Percentiles rank a stretch among this genome's conserved stretches.
Evolutionary conservation across 2,329 filamentous ascomycete genomes (phyloP).

Genomic region (Anthostomella pinea): DNA sequence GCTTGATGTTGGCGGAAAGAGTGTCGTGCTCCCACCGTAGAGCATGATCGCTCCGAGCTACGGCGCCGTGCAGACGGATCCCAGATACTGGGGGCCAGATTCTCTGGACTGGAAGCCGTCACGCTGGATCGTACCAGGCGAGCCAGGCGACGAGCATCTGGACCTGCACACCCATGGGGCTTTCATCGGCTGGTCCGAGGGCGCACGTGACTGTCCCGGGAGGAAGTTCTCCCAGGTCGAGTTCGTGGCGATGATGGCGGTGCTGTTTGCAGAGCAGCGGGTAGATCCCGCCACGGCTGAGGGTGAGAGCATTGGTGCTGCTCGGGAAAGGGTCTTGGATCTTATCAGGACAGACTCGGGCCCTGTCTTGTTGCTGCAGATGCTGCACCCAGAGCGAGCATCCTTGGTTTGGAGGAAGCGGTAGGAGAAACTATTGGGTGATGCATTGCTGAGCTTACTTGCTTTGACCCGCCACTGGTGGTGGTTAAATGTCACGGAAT

Average conservation of each 20-base stretch:
- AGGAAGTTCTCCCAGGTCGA: conserved; percentile 35
- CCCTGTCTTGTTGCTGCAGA: conserved; percentile 17
- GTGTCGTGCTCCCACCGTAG: conserved; percentile 11
- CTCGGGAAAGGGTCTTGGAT: conserved; percentile 9
- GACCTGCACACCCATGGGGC: conserved; percentile 15
- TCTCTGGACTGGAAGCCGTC: conserved; percentile 20
- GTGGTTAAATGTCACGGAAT: too few species aligned
- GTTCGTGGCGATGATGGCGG: conserved; percentile 24
- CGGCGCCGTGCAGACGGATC: conserved; percentile 18
- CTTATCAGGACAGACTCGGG: conserved; percentile 16
- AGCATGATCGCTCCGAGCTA: conserved; percentile 19
- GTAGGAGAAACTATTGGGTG: too few species aligned
- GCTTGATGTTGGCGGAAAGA: conserved; percentile 15
- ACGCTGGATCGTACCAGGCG: conserved; percentile 13
- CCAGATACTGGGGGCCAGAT: conserved; percentile 20
- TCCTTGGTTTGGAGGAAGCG: conserved; percentile 20
- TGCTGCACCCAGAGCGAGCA: conserved; percentile 20
- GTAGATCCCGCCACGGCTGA: conserved; percentile 11
- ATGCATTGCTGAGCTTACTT: too few species aligned
- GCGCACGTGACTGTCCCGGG: conserved; percentile 29
- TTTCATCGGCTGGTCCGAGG: conserved; percentile 32
- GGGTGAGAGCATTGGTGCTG: conserved; percentile 10
- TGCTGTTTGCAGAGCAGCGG: conserved; percentile 13
- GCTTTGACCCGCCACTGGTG: too few species aligned
- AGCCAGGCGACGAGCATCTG: conserved; percentile 17